These are phyloP conservation scores for Amylocarpus encephaloides DNA, from an alignment of 2,329 filamentous ascomycete genomes.

Conservation along the genomic window DNA sequence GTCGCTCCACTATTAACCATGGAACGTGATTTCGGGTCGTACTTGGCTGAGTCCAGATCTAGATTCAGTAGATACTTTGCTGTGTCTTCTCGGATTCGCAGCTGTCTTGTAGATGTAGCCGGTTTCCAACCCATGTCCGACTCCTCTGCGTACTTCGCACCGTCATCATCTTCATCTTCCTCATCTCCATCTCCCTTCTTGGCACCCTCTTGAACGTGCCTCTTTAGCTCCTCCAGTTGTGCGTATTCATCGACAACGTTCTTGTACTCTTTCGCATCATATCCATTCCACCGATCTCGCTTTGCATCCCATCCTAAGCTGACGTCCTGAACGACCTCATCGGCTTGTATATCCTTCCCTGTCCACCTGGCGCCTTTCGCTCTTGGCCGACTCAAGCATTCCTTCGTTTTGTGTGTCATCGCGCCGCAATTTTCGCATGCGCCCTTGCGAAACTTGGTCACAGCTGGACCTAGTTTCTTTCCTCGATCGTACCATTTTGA, in stretches of 20 bases:
- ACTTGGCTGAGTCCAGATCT: conserved; percentile 92
- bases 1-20: conserved; percentile 83
- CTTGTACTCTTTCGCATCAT: conserved; percentile 79
- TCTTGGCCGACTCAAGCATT: conserved; percentile 82
- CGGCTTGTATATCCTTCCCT: conserved; percentile 86
- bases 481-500: conserved; percentile 93
- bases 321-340: conserved; percentile 80
- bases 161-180: conserved; percentile 49
- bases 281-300: conserved; percentile 97
- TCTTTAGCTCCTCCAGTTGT: conserved; percentile 69
- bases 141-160: conserved; percentile 83
- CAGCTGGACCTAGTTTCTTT: conserved; percentile 74
- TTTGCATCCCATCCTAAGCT: conserved; percentile 95
- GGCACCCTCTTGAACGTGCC: conserved; percentile 42
- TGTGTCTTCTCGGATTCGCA: conserved; percentile 91
- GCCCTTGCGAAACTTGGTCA: conserved; percentile 95
- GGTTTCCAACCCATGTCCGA: conserved; percentile 95
- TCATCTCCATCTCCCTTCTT: conserved; percentile 45
- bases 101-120: conserved; percentile 80
- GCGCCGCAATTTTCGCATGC: conserved; percentile 98
- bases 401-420: conserved; percentile 93
- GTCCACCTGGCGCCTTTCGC: conserved; percentile 90
- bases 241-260: conserved; percentile 86
- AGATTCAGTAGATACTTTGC: conserved; percentile 95
- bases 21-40: conserved; percentile 90